A percentile compares a stretch with the other conserved stretches of the same genome.
phyloP scores from a whole-genome alignment of 2,329 filamentous ascomycete genomes.

The Phyllosticta paracitricarpa region DNA sequence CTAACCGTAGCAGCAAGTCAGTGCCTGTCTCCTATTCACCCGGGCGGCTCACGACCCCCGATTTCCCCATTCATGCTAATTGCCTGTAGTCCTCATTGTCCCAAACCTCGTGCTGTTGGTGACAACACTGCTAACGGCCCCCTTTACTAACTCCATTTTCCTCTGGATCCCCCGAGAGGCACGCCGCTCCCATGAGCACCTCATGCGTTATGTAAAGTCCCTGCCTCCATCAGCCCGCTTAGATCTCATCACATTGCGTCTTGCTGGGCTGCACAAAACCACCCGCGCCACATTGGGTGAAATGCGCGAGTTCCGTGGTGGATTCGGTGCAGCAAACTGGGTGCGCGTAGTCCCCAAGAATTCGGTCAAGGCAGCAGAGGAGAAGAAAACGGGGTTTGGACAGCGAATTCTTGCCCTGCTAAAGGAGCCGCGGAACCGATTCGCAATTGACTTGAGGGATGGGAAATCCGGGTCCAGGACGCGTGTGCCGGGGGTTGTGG shows the following conservation, averaged over 20 bases:
- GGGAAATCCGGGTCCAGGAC: neutral
- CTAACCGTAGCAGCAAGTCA: neutral
- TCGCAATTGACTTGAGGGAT: neutral
- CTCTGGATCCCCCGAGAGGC: conserved; percentile 23
- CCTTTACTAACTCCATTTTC: conserved; percentile 25
- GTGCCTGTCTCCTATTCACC: neutral
- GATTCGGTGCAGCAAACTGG: neutral
- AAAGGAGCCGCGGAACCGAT: neutral
- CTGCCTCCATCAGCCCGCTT: conserved; percentile 18
- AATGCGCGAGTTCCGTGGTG: conserved; percentile 14
- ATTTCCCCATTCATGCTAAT: neutral
- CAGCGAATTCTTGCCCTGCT: neutral
- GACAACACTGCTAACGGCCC: conserved; percentile 25
- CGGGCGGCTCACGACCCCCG: neutral
- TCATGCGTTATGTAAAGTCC: conserved; percentile 19
- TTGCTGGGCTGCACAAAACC: conserved; percentile 22
- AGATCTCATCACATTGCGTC: conserved; percentile 26
- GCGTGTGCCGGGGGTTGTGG: neutral
- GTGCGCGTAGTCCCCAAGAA: neutral
- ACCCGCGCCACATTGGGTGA: conserved; percentile 22
- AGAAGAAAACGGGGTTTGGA: neutral
- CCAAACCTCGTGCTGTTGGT: conserved; percentile 23
- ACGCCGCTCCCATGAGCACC: conserved; percentile 16
- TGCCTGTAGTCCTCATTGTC: conserved; percentile 18
- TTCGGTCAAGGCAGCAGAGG: neutral